Base-by-base conservation (phyloP, 371 early-diverging fungal genomes). In the Phascolomyces articulosus region DNA sequence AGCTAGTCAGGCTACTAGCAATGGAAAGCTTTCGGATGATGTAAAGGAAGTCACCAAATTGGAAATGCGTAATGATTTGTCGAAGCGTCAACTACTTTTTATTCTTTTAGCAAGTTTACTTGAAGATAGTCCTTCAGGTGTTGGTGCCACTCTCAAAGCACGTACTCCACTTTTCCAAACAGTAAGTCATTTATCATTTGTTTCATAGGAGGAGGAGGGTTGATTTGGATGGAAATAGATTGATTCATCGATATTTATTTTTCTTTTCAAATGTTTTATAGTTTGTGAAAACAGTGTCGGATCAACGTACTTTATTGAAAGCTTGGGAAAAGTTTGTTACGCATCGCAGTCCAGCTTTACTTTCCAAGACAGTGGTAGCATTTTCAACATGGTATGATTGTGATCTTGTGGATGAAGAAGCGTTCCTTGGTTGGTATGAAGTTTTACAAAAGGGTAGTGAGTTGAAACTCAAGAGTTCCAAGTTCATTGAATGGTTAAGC, bases 351-450 rank as follows among this genome's bases (percentile, higher is more conserved):
- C 77, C 74, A 13, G 67, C 68, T 47, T 72, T 88, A 67, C 58
- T 85, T 54, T 66, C 70, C 28, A 85, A 86, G 64, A 79, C 88
- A 7, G 74, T 82, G 0, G 65, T 82, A n/a, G 77, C 86, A 40
- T 78, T 89, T 64, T 85, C 90, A 65, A 73, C 74, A 29, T 78
- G 89, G 70, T 92, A 92, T 64, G 91, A 89, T 66, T 64, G 69
- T 53, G 92, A 92, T 67, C 75, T 87, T 73, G 82, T 92, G 10
- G 92, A 92, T 60, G 92, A 92, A 71, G 91, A 92, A 40, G 84
- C 79, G 8, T 84, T 87, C 73, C 34, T 89, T 55, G 60, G 71
- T 26, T 92, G 92, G 92, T 85, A 87, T 53, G 75, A 83, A 44
- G 65, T 74, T 28, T 65, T 83, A 13, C 76, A 72, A 21, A 83